Evolutionary conservation across 306 rosid genomes (phyloP).

Genomic region (Argentina anserina): DNA sequence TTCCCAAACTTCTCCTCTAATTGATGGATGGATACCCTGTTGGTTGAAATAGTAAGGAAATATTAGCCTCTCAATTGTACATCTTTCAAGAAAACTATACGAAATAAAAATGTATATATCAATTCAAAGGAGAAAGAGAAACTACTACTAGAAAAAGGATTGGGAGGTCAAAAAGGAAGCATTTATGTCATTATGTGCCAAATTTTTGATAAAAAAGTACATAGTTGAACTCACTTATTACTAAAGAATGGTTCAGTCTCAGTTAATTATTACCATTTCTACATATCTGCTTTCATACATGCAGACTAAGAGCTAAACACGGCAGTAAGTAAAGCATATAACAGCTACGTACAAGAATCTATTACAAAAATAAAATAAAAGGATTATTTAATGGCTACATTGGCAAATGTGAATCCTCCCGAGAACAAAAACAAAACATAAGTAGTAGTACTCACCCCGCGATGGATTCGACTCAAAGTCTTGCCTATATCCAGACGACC

Average conservation of each 20-base stretch:
- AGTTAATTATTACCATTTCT: neutral
- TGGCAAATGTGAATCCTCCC: conserved; percentile 9
- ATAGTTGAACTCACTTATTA: neutral
- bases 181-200: neutral
- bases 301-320: neutral
- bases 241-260: neutral
- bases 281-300: neutral
- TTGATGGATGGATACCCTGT: conserved; percentile 95
- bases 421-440: neutral
- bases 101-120: neutral
- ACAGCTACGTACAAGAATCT: neutral
- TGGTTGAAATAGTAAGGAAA: conserved; percentile 19
- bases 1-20: conserved; percentile 99
- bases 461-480: conserved; percentile 76
- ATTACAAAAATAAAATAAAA: neutral
- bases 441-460: conserved; percentile 61
- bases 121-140: neutral
- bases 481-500: conserved; percentile 82
- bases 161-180: conserved; percentile 1
- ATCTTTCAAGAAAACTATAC: neutral
- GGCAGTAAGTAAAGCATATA: neutral
- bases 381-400: neutral
- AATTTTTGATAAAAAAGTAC: neutral
- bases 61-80: conserved; percentile 2
- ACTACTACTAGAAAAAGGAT: neutral